A percentile compares a stretch with the other conserved stretches of the same genome.
Conservation (phyloP, 805 yeast species). For the Lipomyces orientalis region DNA sequence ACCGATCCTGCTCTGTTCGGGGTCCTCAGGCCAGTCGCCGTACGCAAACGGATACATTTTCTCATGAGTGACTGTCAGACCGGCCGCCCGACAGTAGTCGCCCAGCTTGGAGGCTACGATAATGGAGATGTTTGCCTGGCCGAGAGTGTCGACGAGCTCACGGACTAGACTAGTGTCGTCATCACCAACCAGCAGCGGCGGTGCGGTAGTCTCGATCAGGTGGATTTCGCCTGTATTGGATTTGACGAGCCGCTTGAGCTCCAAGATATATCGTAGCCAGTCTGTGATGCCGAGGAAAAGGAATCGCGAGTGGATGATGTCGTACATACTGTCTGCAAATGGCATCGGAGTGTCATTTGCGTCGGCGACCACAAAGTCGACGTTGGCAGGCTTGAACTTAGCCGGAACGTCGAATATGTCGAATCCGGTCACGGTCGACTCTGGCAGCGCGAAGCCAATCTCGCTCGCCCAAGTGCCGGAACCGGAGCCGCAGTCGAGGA, state of each 20-base stretch:
- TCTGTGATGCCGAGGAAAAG: constrained; percentile 15
- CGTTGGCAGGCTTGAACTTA: constrained; percentile 22
- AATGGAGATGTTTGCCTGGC: constrained; percentile 4
- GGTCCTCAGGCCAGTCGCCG: constrained; percentile 18
- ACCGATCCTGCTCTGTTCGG: constrained; percentile 19
- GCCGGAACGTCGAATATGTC: constrained; percentile 10
- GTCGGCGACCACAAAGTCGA: constrained; percentile 20
- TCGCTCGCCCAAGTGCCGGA: constrained; percentile 31
- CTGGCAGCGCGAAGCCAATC: constrained; percentile 26
- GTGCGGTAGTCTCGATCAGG: constrained; percentile 20
- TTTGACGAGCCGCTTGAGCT: constrained; percentile 26
- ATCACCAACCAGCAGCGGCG: neutral
- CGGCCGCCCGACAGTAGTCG: constrained; percentile 8
- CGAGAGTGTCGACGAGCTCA: neutral
- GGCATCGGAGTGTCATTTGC: constrained; percentile 23
- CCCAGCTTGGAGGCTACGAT: constrained; percentile 11
- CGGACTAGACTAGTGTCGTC: neutral
- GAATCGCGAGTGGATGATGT: constrained; percentile 25
- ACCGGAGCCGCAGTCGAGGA: constrained; percentile 28
- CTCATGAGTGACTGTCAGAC: constrained; percentile 10
- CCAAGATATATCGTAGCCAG: constrained; percentile 23
- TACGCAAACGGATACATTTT: constrained; percentile 17
- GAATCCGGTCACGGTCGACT: constrained; percentile 19
- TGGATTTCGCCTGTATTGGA: constrained; percentile 23
- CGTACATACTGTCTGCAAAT: constrained; percentile 10